Percentiles rank a stretch among this genome's conserved stretches.
Evolutionary conservation across 164 flowering plant species (phyloP).

Genomic region (Nymphaea colorata): DNA sequence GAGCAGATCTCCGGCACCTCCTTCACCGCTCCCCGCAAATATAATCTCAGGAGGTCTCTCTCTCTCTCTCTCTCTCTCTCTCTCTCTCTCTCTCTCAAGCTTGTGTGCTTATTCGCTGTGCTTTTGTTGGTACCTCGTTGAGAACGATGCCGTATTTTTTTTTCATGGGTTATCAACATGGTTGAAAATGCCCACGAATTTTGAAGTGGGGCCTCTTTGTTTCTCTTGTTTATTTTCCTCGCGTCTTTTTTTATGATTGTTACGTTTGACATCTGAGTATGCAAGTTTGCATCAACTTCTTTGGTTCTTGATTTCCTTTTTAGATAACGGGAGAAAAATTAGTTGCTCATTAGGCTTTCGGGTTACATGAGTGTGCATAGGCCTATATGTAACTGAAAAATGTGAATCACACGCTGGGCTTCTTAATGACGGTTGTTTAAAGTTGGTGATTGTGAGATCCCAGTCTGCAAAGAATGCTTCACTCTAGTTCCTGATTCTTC

Average conservation of each 20-base stretch:
- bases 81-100: conserved; percentile 6
- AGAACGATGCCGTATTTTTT: background rate
- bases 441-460: no score
- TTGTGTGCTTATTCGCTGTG: background rate
- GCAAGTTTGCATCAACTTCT: no score
- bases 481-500: no score
- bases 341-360: no score
- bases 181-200: background rate
- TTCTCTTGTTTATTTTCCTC: background rate
- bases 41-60: conserved; percentile 59
- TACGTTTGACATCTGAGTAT: background rate
- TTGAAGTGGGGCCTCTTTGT: background rate
- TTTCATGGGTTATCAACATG: background rate
- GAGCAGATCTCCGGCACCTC: conserved; percentile 95
- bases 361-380: no score
- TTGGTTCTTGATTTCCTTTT: no score
- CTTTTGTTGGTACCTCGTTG: background rate
- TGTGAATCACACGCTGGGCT: no score
- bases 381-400: no score
- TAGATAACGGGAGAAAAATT: no score
- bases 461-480: no score
- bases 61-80: no score
- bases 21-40: conserved; percentile 79
- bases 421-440: no score
- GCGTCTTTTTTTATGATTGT: background rate